A percentile compares a stretch with the other conserved stretches of the same genome.
Conservation (phyloP, 441 rosid species). For the Gossypium aridum region DNA sequence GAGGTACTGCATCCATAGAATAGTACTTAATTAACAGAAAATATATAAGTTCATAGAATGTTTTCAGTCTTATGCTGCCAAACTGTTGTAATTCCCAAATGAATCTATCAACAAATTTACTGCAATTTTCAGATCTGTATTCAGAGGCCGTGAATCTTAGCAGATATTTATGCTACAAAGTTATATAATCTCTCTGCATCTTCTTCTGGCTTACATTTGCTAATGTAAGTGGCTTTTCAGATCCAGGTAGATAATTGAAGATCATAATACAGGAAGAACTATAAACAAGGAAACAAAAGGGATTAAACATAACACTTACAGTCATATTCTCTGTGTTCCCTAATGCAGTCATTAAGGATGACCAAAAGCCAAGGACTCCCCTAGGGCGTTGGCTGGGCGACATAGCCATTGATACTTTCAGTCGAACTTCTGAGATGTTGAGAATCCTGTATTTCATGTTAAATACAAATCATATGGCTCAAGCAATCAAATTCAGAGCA, state of each 20-base stretch:
- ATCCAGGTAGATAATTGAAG: slow-evolving; percentile 7
- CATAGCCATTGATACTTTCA: slow-evolving; percentile 94
- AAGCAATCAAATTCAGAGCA: not conserved
- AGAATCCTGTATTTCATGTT: slow-evolving; percentile 58
- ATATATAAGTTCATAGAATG: not conserved
- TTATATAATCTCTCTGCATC: not conserved
- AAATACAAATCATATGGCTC: not conserved
- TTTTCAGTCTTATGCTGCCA: not conserved
- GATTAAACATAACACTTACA: slow-evolving; percentile 39
- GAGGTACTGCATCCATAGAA: not conserved
- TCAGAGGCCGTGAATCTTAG: not conserved
- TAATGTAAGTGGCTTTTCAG: not conserved
- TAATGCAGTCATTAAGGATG: slow-evolving; percentile 96
- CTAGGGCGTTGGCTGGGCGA: slow-evolving; percentile 95
- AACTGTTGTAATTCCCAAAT: not conserved
- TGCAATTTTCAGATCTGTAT: not conserved
- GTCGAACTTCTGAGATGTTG: slow-evolving; percentile 84
- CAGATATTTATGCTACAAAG: not conserved
- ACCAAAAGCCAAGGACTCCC: slow-evolving; percentile 98
- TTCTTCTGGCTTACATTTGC: slow-evolving; percentile 2
- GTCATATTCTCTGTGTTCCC: slow-evolving; percentile 99
- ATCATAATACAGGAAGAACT: slow-evolving; percentile 3
- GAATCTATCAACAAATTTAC: not conserved
- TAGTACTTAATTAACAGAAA: not conserved
- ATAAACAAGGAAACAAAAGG: not conserved